Percentiles rank a stretch among this genome's conserved stretches.
phyloP scores from a whole-genome alignment of 2,329 filamentous ascomycete genomes.

The Penicillium sp. region DNA sequence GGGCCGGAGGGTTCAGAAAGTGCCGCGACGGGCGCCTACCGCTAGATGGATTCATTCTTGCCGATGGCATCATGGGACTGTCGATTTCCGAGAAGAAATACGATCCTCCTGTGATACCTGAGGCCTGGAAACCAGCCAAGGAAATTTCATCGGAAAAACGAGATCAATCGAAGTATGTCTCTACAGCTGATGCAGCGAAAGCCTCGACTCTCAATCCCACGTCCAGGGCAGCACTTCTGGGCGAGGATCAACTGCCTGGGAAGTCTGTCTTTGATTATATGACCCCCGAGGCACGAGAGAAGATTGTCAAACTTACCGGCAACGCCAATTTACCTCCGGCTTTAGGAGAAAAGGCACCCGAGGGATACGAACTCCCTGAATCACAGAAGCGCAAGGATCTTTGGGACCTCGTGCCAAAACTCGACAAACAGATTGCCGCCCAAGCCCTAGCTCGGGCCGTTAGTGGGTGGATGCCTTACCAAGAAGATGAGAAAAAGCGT shows the following conservation, averaged over 20 bases:
- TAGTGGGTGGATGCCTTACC: slow-evolving; percentile 75
- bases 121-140: slow-evolving; percentile 66
- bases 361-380: slow-evolving; percentile 61
- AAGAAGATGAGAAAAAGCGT: slow-evolving; percentile 75
- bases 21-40: slow-evolving; percentile 82
- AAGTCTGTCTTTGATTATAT: slow-evolving; percentile 97
- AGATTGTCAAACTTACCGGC: slow-evolving; percentile 72
- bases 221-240: slow-evolving; percentile 73
- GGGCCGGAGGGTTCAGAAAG: slow-evolving; percentile 56
- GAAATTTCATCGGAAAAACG: slow-evolving; percentile 44
- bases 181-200: slow-evolving; percentile 74
- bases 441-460: slow-evolving; percentile 66
- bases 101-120: slow-evolving; percentile 43
- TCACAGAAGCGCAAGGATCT: slow-evolving; percentile 60
- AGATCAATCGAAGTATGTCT: slow-evolving; percentile 52
- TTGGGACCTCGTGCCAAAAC: slow-evolving; percentile 57
- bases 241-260: slow-evolving; percentile 75
- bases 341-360: slow-evolving; percentile 66
- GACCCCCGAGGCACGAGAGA: slow-evolving; percentile 71
- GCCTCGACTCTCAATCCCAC: slow-evolving; percentile 71
- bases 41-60: slow-evolving; percentile 74
- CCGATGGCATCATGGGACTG: slow-evolving; percentile 51
- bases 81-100: slow-evolving; percentile 48
- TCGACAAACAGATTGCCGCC: slow-evolving; percentile 65
- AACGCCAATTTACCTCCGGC: slow-evolving; percentile 74